A percentile compares a stretch with the other conserved stretches of the same genome.
Evolutionary conservation across 805 yeast species (phyloP).

Genomic region (Saccharomycodes ludwigii): DNA sequence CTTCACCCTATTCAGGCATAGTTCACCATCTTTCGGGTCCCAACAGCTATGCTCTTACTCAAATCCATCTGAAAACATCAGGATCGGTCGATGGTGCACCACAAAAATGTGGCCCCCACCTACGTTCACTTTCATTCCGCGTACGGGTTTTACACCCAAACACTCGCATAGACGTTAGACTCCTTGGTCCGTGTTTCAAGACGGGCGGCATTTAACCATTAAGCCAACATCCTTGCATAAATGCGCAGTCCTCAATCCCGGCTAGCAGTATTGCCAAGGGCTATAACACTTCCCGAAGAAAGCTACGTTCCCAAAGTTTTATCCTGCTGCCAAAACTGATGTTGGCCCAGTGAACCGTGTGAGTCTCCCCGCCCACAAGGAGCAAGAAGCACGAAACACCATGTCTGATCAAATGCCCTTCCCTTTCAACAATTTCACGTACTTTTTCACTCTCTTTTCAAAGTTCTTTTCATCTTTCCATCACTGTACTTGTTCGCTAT

Average conservation of each 20-base stretch:
- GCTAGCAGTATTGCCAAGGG: slow-evolving; percentile 20
- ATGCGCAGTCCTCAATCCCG: slow-evolving; percentile 26
- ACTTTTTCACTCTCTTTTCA: slow-evolving; percentile 33
- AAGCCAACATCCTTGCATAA: slow-evolving; percentile 26
- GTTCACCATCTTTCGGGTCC: slow-evolving; percentile 35
- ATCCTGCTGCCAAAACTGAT: slow-evolving; percentile 27
- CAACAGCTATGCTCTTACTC: slow-evolving; percentile 33
- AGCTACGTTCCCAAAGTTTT: slow-evolving; percentile 25
- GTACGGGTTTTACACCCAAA: slow-evolving; percentile 30
- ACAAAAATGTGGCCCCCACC: slow-evolving; percentile 23
- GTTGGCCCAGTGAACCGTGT: slow-evolving; percentile 25
- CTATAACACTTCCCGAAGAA: slow-evolving; percentile 23
- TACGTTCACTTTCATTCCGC: slow-evolving; percentile 30
- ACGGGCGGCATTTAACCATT: slow-evolving; percentile 27
- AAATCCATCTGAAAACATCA: slow-evolving; percentile 29
- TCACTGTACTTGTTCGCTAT: slow-evolving; percentile 36
- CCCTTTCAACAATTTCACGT: slow-evolving; percentile 35
- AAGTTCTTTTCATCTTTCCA: slow-evolving; percentile 34
- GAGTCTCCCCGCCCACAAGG: slow-evolving; percentile 21
- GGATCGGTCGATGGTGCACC: slow-evolving; percentile 30
- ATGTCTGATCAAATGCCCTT: slow-evolving; percentile 30
- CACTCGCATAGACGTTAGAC: slow-evolving; percentile 31
- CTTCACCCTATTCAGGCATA: slow-evolving; percentile 34
- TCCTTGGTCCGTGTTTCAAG: slow-evolving; percentile 32
- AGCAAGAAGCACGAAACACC: slow-evolving; percentile 19